Conservation (phyloP, 2,329 filamentous ascomycete genomes). For the Colletotrichum sp. region DNA sequence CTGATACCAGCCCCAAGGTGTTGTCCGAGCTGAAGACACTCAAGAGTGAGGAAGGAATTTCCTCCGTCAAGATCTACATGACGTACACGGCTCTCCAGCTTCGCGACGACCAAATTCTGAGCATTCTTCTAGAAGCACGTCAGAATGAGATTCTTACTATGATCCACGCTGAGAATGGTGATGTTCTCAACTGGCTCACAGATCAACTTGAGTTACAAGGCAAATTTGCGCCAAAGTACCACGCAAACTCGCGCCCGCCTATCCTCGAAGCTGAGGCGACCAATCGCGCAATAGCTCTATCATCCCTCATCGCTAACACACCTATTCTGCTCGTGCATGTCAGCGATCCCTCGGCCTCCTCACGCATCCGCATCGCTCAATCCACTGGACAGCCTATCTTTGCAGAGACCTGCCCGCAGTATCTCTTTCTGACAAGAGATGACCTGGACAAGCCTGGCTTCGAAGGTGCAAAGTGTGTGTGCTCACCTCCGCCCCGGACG, state of each 20-base stretch:
- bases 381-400: conserved; percentile 50
- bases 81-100: conserved; percentile 56
- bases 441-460: conserved; percentile 57
- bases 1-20: neutral
- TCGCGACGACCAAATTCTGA: conserved; percentile 47
- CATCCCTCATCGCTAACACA: conserved; percentile 48
- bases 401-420: conserved; percentile 62
- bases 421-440: conserved; percentile 57
- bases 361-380: conserved; percentile 48
- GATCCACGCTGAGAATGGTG: conserved; percentile 60
- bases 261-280: conserved; percentile 52
- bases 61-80: conserved; percentile 57
- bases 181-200: conserved; percentile 59
- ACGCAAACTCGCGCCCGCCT: conserved; percentile 39
- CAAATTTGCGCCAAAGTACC: conserved; percentile 55
- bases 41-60: conserved; percentile 41
- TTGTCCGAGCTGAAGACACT: neutral
- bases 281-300: conserved; percentile 55
- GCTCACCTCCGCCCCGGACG: conserved; percentile 54
- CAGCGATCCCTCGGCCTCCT: conserved; percentile 48
- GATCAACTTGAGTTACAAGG: conserved; percentile 53
- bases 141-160: conserved; percentile 41
- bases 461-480: conserved; percentile 60
- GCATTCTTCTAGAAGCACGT: conserved; percentile 50
- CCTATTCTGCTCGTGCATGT: conserved; percentile 61